These are phyloP conservation scores for Diatrype stigma DNA, from an alignment of 2,329 filamentous ascomycete genomes.

Conservation along the genomic window DNA sequence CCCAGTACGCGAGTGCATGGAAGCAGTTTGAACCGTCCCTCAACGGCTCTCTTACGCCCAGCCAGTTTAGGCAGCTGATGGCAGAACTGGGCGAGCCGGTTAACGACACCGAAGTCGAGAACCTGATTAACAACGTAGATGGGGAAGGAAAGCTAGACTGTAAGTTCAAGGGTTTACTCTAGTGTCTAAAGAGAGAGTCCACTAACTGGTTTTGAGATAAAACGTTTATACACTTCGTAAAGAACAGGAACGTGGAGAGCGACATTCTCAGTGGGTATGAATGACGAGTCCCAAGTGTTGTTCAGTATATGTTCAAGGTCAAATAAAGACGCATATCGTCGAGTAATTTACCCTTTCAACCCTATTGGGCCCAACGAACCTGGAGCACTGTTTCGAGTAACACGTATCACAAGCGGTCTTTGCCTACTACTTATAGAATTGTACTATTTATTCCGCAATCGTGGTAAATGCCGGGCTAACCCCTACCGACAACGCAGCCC, in stretches of 20 bases:
- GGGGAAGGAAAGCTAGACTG: slow-evolving; percentile 32
- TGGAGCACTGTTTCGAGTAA: too few species aligned
- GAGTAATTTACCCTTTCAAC: too few species aligned
- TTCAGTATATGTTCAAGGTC: too few species aligned
- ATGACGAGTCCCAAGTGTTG: background rate
- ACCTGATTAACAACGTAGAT: slow-evolving; percentile 30
- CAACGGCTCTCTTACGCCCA: slow-evolving; percentile 29
- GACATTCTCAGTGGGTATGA: slow-evolving; percentile 23
- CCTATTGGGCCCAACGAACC: too few species aligned
- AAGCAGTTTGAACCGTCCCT: slow-evolving; percentile 29
- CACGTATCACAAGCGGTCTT: too few species aligned
- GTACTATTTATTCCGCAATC: too few species aligned
- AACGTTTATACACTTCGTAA: slow-evolving; percentile 32
- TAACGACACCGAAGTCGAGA: slow-evolving; percentile 30
- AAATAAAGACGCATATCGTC: too few species aligned
- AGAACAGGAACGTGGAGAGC: slow-evolving; percentile 25
- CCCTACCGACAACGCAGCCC: too few species aligned
- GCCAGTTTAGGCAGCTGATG: slow-evolving; percentile 31
- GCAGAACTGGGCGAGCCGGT: slow-evolving; percentile 28
- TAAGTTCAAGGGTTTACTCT: slow-evolving; percentile 16
- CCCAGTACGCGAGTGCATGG: slow-evolving; percentile 30
- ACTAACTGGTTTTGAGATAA: slow-evolving; percentile 19
- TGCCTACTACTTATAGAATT: too few species aligned
- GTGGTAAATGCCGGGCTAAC: too few species aligned
- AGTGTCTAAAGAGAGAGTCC: background rate